Evolutionary conservation across 768 basidiomycete genomes (phyloP).

Genomic region (Solioccasus polychromus): DNA sequence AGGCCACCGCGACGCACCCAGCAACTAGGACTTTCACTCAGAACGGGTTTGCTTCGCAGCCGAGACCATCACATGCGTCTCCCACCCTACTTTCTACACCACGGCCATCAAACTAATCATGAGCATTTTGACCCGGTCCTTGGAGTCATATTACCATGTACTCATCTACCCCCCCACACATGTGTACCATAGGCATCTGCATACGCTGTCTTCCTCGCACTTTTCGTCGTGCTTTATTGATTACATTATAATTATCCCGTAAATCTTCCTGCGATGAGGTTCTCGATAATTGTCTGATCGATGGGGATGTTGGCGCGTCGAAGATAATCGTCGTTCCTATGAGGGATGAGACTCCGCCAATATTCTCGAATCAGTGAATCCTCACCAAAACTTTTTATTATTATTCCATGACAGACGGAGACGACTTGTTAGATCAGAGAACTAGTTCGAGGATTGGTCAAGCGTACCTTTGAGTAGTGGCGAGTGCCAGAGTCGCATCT

Average conservation of each 20-base stretch:
- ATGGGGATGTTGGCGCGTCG: conserved; percentile 38
- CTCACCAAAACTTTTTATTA: conserved; percentile 53
- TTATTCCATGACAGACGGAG: too few relatives aligned
- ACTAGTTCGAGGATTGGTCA: conserved; percentile 8
- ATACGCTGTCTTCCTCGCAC: conserved; percentile 11
- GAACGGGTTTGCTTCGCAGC: conserved; percentile 15
- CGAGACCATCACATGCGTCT: conserved; percentile 20
- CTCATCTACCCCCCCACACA: conserved; percentile 13
- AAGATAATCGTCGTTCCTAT: conserved; percentile 57
- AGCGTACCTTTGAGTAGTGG: conserved; percentile 85
- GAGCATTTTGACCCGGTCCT: not conserved
- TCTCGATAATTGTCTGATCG: conserved; percentile 39
- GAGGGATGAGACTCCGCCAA: too few relatives aligned
- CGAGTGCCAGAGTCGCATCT: conserved; percentile 89
- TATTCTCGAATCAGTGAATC: not conserved
- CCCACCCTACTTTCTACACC: conserved; percentile 22
- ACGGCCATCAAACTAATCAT: conserved; percentile 21
- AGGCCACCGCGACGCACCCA: too few relatives aligned
- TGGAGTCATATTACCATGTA: conserved; percentile 1
- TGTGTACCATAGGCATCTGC: conserved; percentile 30
- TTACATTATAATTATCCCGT: conserved; percentile 6
- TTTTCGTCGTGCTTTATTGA: conserved; percentile 5
- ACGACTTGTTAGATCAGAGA: not conserved
- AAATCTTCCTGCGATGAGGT: conserved; percentile 30
- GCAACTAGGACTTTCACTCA: conserved; percentile 12